phyloP scores from a whole-genome alignment of 805 yeast species.

The Candida easanensis region DNA sequence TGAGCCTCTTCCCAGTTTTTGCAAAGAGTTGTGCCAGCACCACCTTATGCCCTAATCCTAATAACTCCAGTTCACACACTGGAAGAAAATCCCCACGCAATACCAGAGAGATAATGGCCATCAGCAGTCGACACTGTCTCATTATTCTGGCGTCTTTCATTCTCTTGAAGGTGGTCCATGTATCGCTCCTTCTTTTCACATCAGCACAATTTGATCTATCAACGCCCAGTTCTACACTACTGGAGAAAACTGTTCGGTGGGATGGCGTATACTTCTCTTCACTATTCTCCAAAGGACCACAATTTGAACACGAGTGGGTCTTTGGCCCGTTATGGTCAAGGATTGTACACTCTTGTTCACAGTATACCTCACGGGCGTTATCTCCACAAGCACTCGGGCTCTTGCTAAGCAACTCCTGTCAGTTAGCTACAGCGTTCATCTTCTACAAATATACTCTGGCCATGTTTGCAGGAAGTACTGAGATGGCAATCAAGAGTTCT shows the following conservation, averaged over 20 bases:
- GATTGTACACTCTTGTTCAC: constrained; percentile 31
- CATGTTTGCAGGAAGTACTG: constrained; percentile 25
- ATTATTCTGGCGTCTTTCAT: constrained; percentile 4
- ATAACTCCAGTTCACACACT: too few relatives aligned
- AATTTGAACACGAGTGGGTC: constrained; percentile 89
- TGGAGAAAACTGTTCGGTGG: constrained; percentile 67
- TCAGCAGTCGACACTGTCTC: background rate
- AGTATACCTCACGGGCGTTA: background rate
- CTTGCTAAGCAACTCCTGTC: constrained; percentile 48
- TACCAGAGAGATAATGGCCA: background rate
- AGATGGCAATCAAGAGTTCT: constrained; percentile 36
- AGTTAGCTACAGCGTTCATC: constrained; percentile 45
- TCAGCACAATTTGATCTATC: constrained; percentile 13
- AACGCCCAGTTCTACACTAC: constrained; percentile 7
- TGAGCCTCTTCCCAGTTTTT: too few relatives aligned
- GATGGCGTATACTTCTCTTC: constrained; percentile 77
- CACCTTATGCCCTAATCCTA: too few relatives aligned
- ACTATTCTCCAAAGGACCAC: constrained; percentile 42
- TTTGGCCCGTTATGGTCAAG: constrained; percentile 79
- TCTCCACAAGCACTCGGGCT: constrained; percentile 45
- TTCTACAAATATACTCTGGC: constrained; percentile 47
- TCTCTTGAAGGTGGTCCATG: constrained; percentile 5
- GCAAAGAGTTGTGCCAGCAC: too few relatives aligned
- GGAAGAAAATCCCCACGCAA: too few relatives aligned
- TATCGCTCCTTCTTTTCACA: constrained; percentile 2